Evolutionary conservation across 768 basidiomycete genomes (phyloP).

Genomic region (Lactarius tabidus): DNA sequence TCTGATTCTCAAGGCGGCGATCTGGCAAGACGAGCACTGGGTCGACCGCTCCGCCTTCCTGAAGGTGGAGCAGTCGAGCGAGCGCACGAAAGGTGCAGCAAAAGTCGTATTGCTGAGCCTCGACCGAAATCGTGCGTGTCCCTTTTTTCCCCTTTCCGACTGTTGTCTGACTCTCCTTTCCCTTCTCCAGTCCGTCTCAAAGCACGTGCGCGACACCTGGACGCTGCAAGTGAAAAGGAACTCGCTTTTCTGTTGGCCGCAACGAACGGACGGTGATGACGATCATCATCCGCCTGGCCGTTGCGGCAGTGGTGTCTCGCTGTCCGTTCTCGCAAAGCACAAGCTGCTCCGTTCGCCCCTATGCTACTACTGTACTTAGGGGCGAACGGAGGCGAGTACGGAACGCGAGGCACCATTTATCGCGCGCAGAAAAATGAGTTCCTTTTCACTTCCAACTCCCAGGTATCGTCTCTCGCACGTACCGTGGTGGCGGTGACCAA

Average conservation of each 20-base stretch:
- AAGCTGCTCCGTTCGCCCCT: constrained; percentile 1
- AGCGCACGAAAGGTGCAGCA: constrained; percentile 47
- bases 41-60: constrained; percentile 77
- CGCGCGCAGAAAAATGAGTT: not conserved
- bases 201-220: constrained; percentile 79
- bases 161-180: not conserved
- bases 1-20: constrained; percentile 84
- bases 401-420: not conserved
- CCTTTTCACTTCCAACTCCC: not conserved
- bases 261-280: constrained; percentile 28
- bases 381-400: constrained; percentile 4
- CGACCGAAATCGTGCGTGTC: constrained; percentile 80
- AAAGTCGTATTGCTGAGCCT: constrained; percentile 89
- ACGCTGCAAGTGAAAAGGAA: constrained; percentile 83
- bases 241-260: constrained; percentile 62
- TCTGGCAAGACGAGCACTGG: constrained; percentile 95
- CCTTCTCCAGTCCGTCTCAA: constrained; percentile 71
- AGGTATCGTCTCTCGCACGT: not conserved
- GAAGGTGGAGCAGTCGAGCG: constrained; percentile 29
- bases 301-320: not conserved
- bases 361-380: not conserved
- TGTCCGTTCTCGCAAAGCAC: not conserved
- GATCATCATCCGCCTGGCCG: not conserved
- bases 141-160: not conserved
- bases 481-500: not conserved